Evolutionary conservation across 352 stramenopile species (phyloP).

Genomic region (Globisporangium spinosum): DNA sequence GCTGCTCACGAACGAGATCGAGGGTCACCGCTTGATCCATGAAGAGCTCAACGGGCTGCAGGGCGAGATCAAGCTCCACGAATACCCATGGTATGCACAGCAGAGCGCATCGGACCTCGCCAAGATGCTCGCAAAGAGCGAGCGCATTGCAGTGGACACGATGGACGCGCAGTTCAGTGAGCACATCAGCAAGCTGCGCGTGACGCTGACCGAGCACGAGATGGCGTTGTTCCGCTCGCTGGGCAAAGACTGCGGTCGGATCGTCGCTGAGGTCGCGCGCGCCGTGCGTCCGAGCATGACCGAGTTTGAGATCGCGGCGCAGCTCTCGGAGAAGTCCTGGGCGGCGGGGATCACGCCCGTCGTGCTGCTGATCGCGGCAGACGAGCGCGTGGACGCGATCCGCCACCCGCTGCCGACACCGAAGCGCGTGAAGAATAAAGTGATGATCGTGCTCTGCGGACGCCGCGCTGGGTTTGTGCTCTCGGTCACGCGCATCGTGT

Average conservation of each 20-base stretch:
- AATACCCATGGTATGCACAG: constrained; percentile 56
- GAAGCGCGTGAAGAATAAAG: constrained; percentile 69
- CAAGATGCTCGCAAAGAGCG: constrained; percentile 35
- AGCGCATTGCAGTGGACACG: constrained; percentile 36
- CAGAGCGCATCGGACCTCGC: constrained; percentile 27
- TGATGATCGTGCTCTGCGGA: constrained; percentile 73
- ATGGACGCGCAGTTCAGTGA: constrained; percentile 24
- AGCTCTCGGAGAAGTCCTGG: constrained; percentile 38
- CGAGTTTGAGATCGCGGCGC: constrained; percentile 52
- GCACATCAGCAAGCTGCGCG: constrained; percentile 33
- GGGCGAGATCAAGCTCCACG: constrained; percentile 33
- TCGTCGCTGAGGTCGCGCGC: constrained; percentile 52
- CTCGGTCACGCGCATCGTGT: constrained; percentile 64
- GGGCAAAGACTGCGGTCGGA: constrained; percentile 55
- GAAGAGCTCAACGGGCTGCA: constrained; percentile 62
- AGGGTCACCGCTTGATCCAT: constrained; percentile 65
- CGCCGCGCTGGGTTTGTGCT: constrained; percentile 57
- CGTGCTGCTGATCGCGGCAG: constrained; percentile 54
- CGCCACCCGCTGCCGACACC: constrained; percentile 66
- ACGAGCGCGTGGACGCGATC: constrained; percentile 63
- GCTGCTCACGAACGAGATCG: constrained; percentile 70
- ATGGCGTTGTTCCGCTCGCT: constrained; percentile 48
- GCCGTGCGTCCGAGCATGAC: constrained; percentile 37
- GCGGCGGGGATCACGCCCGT: constrained; percentile 48
- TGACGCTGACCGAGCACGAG: constrained; percentile 52